A percentile compares a stretch with the other conserved stretches of the same genome.
These are phyloP conservation scores for Solanum arcanum DNA, from an alignment of 257 asterid species.

Conservation along the genomic window DNA sequence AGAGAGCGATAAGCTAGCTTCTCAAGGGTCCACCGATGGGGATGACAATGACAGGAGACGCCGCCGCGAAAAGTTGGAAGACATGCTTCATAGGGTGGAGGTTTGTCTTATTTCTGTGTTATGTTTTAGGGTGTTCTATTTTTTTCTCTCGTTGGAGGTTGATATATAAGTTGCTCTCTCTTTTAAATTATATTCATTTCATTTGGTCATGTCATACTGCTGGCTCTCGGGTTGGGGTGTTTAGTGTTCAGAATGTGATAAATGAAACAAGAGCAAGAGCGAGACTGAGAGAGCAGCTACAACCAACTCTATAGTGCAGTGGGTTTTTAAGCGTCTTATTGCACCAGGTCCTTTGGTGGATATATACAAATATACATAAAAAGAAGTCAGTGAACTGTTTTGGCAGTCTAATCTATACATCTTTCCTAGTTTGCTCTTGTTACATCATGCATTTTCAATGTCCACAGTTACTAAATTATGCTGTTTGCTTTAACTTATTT, in stretches of 20 bases:
- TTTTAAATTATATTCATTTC: neutral
- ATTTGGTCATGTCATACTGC: neutral
- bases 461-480: neutral
- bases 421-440: neutral
- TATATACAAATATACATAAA: neutral
- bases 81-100: conserved; percentile 80
- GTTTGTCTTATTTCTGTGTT: conserved; percentile 25
- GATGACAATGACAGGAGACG: conserved; percentile 91
- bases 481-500: neutral
- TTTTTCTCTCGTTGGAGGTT: neutral
- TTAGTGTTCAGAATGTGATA: neutral
- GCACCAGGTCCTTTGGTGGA: neutral
- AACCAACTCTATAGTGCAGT: neutral
- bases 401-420: neutral
- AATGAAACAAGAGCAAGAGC: neutral
- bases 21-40: conserved; percentile 73
- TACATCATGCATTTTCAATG: neutral
- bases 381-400: neutral
- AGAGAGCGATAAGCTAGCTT: conserved; percentile 69
- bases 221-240: neutral
- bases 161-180: neutral
- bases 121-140: neutral
- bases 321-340: neutral
- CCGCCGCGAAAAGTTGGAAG: conserved; percentile 65
- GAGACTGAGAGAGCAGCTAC: neutral